These are phyloP conservation scores for Colletotrichum liaoningense DNA, from an alignment of 2,329 filamentous ascomycete species.

Conservation along the genomic window DNA sequence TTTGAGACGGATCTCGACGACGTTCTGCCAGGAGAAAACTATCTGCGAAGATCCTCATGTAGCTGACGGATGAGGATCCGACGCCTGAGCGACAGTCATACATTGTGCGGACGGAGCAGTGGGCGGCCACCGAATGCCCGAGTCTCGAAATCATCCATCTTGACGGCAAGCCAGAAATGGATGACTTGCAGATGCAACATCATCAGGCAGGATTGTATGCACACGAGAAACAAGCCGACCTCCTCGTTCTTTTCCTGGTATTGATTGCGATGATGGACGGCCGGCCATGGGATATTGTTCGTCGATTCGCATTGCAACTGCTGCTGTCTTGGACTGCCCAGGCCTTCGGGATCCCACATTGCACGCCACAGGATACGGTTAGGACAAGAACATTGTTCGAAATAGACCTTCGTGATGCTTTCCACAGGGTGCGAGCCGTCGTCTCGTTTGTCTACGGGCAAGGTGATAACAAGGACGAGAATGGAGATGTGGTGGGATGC, in stretches of 20 bases:
- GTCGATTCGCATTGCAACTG: background rate
- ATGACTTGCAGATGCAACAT: background rate
- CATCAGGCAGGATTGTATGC: background rate
- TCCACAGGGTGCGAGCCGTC: background rate
- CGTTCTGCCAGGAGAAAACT: background rate
- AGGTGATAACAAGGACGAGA: background rate
- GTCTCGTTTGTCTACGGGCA: background rate
- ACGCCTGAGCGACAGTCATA: slow-evolving; percentile 6
- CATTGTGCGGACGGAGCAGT: background rate
- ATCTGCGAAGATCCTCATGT: slow-evolving; percentile 29
- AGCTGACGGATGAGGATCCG: background rate
- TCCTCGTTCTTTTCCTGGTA: background rate
- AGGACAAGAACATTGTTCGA: background rate
- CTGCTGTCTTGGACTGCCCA: background rate
- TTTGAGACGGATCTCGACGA: slow-evolving; percentile 26
- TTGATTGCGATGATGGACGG: background rate
- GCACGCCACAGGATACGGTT: background rate
- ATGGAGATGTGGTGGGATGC: background rate
- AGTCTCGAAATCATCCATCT: background rate
- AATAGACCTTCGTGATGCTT: background rate
- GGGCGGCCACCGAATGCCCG: background rate
- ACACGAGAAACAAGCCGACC: background rate
- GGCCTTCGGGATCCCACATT: background rate
- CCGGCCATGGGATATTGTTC: background rate
- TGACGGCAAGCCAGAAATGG: background rate